Percentiles rank a stretch among this genome's conserved stretches.
These are phyloP conservation scores for Trebouxia sp. DNA, from an alignment of 139 green algal species.

Conservation along the genomic window DNA sequence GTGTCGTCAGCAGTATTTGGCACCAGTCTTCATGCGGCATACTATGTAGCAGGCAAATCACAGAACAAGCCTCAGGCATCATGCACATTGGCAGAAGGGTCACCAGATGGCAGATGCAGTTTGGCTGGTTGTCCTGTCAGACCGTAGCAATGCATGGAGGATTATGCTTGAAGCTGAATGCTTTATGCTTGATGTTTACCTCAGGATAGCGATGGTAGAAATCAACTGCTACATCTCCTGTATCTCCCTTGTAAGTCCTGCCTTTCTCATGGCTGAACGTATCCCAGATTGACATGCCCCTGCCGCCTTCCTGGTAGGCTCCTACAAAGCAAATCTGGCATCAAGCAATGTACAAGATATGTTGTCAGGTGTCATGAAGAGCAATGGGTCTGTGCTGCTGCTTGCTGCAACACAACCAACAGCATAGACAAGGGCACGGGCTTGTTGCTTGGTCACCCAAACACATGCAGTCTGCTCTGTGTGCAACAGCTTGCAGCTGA, in stretches of 20 bases:
- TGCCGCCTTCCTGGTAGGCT: conserved; percentile 42
- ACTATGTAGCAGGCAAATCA: too few species aligned
- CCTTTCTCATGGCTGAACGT: conserved; percentile 42
- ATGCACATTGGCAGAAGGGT: not conserved
- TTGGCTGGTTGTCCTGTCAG: not conserved
- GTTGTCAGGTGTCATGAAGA: not conserved
- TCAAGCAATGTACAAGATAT: not conserved
- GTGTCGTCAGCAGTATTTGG: too few species aligned
- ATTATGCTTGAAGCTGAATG: not conserved
- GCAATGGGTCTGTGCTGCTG: not conserved
- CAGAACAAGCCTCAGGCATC: not conserved
- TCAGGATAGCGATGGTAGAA: conserved; percentile 50
- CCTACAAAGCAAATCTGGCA: conserved; percentile 29
- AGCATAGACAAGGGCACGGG: too few species aligned
- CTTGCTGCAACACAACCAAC: too few species aligned
- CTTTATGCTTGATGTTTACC: not conserved
- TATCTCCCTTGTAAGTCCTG: conserved; percentile 40
- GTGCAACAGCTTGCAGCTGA: too few species aligned
- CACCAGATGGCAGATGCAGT: not conserved
- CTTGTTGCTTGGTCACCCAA: too few species aligned
- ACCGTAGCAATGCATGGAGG: not conserved
- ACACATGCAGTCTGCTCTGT: too few species aligned
- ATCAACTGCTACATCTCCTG: conserved; percentile 45
- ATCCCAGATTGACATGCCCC: conserved; percentile 55
- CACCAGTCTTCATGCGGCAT: too few species aligned